Conservation (phyloP, 371 early-diverging fungal species). For the Mortierella sp. region DNA sequence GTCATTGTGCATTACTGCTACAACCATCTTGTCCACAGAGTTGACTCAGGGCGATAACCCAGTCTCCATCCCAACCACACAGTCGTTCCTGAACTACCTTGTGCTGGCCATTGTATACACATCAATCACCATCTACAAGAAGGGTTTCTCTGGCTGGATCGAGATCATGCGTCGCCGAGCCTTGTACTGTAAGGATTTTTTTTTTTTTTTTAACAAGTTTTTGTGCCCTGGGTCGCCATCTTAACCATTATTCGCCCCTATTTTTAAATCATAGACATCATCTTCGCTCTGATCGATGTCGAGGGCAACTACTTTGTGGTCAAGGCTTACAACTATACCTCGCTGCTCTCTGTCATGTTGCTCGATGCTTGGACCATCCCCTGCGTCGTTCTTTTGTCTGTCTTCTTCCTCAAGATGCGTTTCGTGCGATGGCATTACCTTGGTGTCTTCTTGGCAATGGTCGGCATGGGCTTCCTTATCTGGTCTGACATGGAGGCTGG, state of each 20-base stretch:
- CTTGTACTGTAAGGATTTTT: conserved; percentile 61
- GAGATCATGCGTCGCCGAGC: conserved; percentile 66
- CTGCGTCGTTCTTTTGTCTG: conserved; percentile 73
- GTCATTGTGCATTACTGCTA: conserved; percentile 80
- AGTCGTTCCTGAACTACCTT: conserved; percentile 77
- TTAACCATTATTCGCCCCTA: background rate
- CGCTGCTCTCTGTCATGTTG: conserved; percentile 78
- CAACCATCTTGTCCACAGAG: conserved; percentile 69
- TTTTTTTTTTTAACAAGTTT: background rate
- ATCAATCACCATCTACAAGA: conserved; percentile 66
- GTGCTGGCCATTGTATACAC: conserved; percentile 76
- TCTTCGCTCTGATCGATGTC: conserved; percentile 78
- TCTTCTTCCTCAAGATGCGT: conserved; percentile 70
- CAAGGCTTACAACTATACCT: conserved; percentile 81
- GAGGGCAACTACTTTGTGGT: conserved; percentile 86
- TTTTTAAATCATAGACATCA: conserved; percentile 56
- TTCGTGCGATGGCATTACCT: conserved; percentile 75
- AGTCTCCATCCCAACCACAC: conserved; percentile 76
- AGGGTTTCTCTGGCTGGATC: conserved; percentile 64
- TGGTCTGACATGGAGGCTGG: conserved; percentile 67
- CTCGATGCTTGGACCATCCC: conserved; percentile 85
- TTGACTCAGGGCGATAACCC: conserved; percentile 63
- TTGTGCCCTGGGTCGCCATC: background rate
- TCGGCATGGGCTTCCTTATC: conserved; percentile 76
- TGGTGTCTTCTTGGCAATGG: conserved; percentile 73